A percentile compares a stretch with the other conserved stretches of the same genome.
Conservation (phyloP, 2,329 filamentous ascomycete genomes). For the Nemania serpens region DNA sequence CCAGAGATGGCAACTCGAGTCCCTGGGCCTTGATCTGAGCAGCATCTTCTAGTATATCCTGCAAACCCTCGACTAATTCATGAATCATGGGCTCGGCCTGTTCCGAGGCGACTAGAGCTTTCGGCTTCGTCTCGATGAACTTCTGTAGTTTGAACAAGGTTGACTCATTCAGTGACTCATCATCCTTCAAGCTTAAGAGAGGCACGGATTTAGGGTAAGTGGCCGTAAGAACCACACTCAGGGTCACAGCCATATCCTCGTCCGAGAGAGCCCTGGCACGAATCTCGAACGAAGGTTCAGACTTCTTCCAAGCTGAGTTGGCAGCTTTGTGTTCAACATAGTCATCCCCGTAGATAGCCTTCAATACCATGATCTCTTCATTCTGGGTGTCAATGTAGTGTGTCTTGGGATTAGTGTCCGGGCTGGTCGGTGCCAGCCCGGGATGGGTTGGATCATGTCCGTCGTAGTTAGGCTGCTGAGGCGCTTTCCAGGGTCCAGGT, state of each 20-base stretch:
- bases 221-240: constrained; percentile 82
- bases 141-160: constrained; percentile 73
- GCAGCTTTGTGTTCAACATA: constrained; percentile 74
- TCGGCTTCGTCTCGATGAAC: constrained; percentile 63
- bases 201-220: constrained; percentile 89
- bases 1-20: constrained; percentile 79
- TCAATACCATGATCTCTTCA: constrained; percentile 83
- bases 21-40: constrained; percentile 76
- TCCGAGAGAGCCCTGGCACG: constrained; percentile 75
- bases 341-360: constrained; percentile 89
- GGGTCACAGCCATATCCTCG: constrained; percentile 68
- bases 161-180: constrained; percentile 68
- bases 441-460: constrained; percentile 56
- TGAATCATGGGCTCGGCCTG: constrained; percentile 64
- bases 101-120: constrained; percentile 55
- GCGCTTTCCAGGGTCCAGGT: constrained; percentile 54
- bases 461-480: constrained; percentile 47
- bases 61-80: constrained; percentile 69
- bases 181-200: constrained; percentile 69
- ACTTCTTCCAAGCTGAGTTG: constrained; percentile 86
- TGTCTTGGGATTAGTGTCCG: constrained; percentile 51
- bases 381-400: constrained; percentile 84
- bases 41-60: constrained; percentile 84
- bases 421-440: constrained; percentile 52
- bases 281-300: constrained; percentile 82